These are phyloP conservation scores for Cyberlindnera americana DNA, from an alignment of 805 yeast genomes.

Conservation along the genomic window DNA sequence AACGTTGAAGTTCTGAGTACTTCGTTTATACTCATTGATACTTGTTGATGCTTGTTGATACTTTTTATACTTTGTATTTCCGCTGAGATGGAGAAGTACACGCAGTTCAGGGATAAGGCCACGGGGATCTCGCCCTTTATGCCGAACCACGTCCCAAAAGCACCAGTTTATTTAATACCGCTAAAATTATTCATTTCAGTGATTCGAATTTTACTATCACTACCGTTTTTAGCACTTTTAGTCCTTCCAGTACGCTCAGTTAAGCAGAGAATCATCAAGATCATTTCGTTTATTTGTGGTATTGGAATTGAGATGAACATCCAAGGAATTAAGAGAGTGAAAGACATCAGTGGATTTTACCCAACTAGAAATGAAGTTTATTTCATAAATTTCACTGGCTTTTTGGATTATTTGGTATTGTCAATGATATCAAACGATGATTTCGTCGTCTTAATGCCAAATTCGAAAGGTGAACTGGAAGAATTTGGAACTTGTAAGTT, in stretches of 20 bases:
- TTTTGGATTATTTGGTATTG: constrained; percentile 42
- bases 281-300: constrained; percentile 16
- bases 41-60: no score
- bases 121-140: constrained; percentile 92
- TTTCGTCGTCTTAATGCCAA: constrained; percentile 35
- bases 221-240: no score
- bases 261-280: not conserved
- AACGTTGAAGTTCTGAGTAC: no score
- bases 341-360: constrained; percentile 20
- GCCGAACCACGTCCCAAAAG: constrained; percentile 32
- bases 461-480: constrained; percentile 29
- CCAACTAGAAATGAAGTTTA: constrained; percentile 40
- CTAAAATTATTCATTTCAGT: no score
- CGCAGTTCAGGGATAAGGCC: constrained; percentile 82
- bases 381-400: constrained; percentile 45
- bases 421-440: constrained; percentile 27
- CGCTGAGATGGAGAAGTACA: constrained; percentile 73
- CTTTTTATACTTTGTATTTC: no score
- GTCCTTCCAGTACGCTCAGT: no score
- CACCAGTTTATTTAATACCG: no score
- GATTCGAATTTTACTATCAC: no score
- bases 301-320: constrained; percentile 17
- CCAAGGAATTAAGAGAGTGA: constrained; percentile 20
- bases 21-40: no score
- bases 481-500: constrained; percentile 29